Percentiles rank a stretch among this genome's conserved stretches.
phyloP scores from a whole-genome alignment of 2,329 filamentous ascomycete genomes.

The Fusarium irregulare region DNA sequence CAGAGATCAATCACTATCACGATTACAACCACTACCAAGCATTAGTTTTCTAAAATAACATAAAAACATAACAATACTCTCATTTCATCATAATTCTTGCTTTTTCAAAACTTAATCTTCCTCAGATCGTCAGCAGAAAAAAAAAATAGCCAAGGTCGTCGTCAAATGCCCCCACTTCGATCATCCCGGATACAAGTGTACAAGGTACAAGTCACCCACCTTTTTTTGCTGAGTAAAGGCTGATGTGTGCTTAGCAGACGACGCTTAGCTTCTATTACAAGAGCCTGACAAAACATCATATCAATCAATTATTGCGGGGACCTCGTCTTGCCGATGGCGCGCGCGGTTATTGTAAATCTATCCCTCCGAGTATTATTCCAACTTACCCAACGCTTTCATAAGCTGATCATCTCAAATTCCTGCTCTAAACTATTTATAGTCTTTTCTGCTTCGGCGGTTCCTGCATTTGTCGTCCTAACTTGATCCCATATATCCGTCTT shows the following conservation, averaged over 20 bases:
- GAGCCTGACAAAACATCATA: constrained; percentile 48
- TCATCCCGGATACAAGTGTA: constrained; percentile 4
- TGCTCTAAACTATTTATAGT: background rate
- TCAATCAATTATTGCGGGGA: constrained; percentile 17
- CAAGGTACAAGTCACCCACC: background rate
- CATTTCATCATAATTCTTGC: background rate
- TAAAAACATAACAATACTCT: background rate
- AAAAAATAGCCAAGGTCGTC: background rate
- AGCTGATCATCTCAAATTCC: constrained; percentile 6
- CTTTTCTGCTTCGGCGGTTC: background rate
- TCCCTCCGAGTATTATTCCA: background rate
- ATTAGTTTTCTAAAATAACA: background rate
- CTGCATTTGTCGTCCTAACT: background rate
- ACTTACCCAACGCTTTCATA: constrained; percentile 47
- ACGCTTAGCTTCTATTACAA: constrained; percentile 43
- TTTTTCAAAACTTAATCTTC: background rate
- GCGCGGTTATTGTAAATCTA: constrained; percentile 36
- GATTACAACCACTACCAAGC: background rate
- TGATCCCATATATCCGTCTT: constrained; percentile 13
- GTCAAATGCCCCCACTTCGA: constrained; percentile 18
- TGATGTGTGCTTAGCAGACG: constrained; percentile 35
- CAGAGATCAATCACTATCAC: background rate
- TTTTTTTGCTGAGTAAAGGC: constrained; percentile 35
- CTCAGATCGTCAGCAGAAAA: background rate
- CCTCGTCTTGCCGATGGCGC: constrained; percentile 5